phyloP scores from a whole-genome alignment of 805 yeast genomes.

The Zygoascus flipseniorum region DNA sequence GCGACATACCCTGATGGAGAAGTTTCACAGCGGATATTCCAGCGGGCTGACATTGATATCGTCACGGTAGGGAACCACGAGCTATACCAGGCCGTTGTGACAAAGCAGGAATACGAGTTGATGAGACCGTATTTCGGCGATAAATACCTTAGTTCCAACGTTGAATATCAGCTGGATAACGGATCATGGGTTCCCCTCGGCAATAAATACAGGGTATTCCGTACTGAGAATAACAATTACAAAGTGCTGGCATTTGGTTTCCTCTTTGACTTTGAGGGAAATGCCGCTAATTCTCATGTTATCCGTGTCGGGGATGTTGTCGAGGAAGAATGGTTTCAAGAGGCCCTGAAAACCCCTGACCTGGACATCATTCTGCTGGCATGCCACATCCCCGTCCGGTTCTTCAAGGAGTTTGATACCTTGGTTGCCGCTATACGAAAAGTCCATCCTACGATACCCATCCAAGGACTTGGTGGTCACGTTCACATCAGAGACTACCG shows the following conservation, averaged over 20 bases:
- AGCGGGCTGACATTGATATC: conserved; percentile 58
- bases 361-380: conserved; percentile 62
- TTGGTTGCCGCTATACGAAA: conserved; percentile 46
- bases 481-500: conserved; percentile 84
- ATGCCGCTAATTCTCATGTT: conserved; percentile 54
- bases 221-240: conserved; percentile 44
- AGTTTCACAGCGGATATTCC: conserved; percentile 53
- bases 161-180: conserved; percentile 26
- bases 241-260: conserved; percentile 68
- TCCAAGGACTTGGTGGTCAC: conserved; percentile 92
- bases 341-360: conserved; percentile 32
- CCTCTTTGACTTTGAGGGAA: conserved; percentile 62
- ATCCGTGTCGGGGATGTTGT: conserved; percentile 49
- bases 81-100: conserved; percentile 58
- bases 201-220: conserved; percentile 52
- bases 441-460: conserved; percentile 50
- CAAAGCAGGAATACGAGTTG: conserved; percentile 54
- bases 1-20: conserved; percentile 66
- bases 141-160: conserved; percentile 46
- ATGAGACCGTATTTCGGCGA: conserved; percentile 50
- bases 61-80: conserved; percentile 90
- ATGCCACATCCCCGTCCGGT: conserved; percentile 73
- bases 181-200: conserved; percentile 58
- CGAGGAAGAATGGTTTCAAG: conserved; percentile 55
- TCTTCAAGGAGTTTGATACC: conserved; percentile 44